A percentile compares a stretch with the other conserved stretches of the same genome.
phyloP scores from a whole-genome alignment of 192 early-diverging fungal genomes.

The Cetraspora pellucida region DNA sequence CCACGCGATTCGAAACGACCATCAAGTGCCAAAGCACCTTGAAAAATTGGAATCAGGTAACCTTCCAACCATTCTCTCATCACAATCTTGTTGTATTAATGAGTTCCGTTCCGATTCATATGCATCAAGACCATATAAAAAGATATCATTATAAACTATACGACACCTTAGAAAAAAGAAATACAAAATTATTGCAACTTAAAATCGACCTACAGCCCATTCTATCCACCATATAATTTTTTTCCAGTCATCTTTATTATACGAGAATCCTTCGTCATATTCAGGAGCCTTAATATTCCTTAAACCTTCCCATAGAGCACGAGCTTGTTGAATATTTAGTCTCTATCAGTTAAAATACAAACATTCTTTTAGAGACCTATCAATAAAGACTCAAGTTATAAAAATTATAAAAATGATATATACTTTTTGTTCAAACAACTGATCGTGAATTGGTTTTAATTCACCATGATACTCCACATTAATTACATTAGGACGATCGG shows the following conservation, averaged over 20 bases:
- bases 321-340: constrained; percentile 27
- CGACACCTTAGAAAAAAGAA: not conserved
- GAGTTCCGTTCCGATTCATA: constrained; percentile 28
- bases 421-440: constrained; percentile 26
- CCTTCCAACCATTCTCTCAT: constrained; percentile 30
- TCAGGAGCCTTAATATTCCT: constrained; percentile 19
- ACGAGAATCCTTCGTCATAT: constrained; percentile 20
- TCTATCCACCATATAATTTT: constrained; percentile 32
- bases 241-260: constrained; percentile 33
- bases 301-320: constrained; percentile 21
- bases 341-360: not conserved
- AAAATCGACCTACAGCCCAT: constrained; percentile 30
- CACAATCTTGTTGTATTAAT: constrained; percentile 26
- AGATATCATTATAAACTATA: constrained; percentile 8
- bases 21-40: constrained; percentile 34
- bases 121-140: constrained; percentile 26
- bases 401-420: constrained; percentile 8
- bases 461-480: constrained; percentile 21
- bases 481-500: constrained; percentile 12
- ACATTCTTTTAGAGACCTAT: not conserved
- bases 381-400: not conserved
- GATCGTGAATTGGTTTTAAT: constrained; percentile 22
- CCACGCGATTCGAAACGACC: constrained; percentile 25
- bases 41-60: constrained; percentile 36
- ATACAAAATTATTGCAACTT: constrained; percentile 5